Base-by-base conservation (phyloP, 2,329 filamentous ascomycete genomes). In the Diaporthe destruens region DNA sequence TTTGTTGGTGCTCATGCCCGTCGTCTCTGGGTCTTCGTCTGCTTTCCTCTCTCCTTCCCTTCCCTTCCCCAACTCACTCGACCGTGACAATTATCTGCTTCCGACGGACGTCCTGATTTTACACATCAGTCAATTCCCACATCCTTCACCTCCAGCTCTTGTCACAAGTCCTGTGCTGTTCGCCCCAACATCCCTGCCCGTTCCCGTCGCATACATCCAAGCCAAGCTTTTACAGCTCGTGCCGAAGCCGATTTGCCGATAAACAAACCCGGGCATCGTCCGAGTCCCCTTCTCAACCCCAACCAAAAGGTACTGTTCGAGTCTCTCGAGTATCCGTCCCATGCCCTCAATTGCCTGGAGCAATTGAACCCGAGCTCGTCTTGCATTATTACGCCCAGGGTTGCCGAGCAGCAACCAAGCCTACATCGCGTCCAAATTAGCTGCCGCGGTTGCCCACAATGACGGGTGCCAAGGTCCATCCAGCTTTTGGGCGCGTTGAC, bases 91-190 rank as follows among this genome's bases (percentile, higher is more conserved):
- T 47, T 67, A 72, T 34, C 51, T 53, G 61, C 57, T 16, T 59
- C 36, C 68, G 67, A 69, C 71, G 71, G 56, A 72, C 63, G 69
- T 55, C 61, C 66, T 53, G 55, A 65, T 51, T 20, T 34, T 34
- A 56, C 54, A 47, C 51, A 54, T 51, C 54, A 47, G 53, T 39
- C 59, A 63, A 56, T 72, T 59, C 16, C 25, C 67, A 36, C 72
- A 66, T 74, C 71, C 71, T 72, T 72, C 61, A 56, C 49, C 55
- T 56, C 47, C 73, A 69, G 66, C 47, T 71, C 59, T 71, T 69
- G 73, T 73, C 73, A 63, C 34, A 49, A 53, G 73, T 74, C 73
- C 67, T 74, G 71, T 74, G 73, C 66, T 71, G 73, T 74, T 74
- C 73, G 68, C 71, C 71, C 66, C 53, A 70, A 34, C 51, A 53